Evolutionary conservation across 306 rosid genomes (phyloP).

Genomic region (Cucumis cinereus): DNA sequence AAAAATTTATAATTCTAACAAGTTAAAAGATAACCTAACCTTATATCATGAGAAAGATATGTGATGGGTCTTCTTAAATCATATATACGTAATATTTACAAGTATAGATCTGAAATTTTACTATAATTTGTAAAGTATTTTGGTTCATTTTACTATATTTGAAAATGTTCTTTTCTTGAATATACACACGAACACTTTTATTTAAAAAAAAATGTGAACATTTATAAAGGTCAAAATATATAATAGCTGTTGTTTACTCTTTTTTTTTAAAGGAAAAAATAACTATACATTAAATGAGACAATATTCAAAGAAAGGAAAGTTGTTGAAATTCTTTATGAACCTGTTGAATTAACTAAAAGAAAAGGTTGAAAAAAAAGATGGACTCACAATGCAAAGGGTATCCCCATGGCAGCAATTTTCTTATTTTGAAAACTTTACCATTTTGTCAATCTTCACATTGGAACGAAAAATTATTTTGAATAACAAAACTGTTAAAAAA

Average conservation of each 20-base stretch:
- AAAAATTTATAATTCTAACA: too few species aligned
- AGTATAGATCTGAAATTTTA: too few species aligned
- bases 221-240: not conserved
- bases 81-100: too few species aligned
- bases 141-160: too few species aligned
- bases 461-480: too few species aligned
- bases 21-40: too few species aligned
- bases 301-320: not conserved
- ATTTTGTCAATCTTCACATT: not conserved
- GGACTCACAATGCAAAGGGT: not conserved
- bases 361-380: not conserved
- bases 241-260: not conserved
- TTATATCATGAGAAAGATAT: too few species aligned
- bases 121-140: too few species aligned
- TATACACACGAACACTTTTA: too few species aligned
- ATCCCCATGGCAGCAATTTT: not conserved
- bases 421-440: not conserved
- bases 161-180: too few species aligned
- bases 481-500: too few species aligned
- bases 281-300: not conserved
- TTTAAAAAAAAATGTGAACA: not conserved
- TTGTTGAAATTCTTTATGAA: not conserved
- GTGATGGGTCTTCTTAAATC: too few species aligned
- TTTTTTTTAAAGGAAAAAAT: not conserved
- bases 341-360: not conserved